phyloP scores from a whole-genome alignment of 306 rosid species.

The Malus fusca region DNA sequence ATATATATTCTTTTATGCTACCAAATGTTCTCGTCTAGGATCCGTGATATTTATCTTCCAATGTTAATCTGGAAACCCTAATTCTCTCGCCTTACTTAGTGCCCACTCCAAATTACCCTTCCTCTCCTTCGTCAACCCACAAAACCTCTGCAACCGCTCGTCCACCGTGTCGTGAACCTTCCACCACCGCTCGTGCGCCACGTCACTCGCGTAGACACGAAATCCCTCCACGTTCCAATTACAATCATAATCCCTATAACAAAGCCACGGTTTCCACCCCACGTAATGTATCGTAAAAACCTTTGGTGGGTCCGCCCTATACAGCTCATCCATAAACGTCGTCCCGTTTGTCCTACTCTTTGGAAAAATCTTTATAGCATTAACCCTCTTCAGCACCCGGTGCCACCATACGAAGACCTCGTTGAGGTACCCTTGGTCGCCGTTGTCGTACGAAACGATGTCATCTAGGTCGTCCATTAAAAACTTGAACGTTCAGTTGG shows the following conservation, averaged over 20 bases:
- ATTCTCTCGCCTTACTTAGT: conserved; percentile 31
- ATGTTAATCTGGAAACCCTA: conserved; percentile 43
- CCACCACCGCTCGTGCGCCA: conserved; percentile 87
- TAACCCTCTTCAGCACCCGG: conserved; percentile 65
- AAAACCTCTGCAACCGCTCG: conserved; percentile 36
- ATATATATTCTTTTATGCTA: conserved; percentile 15
- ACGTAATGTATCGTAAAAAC: conserved; percentile 66
- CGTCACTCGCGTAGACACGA: conserved; percentile 72
- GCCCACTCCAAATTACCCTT: conserved; percentile 68
- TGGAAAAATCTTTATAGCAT: conserved; percentile 79
- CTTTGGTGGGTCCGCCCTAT: conserved; percentile 66
- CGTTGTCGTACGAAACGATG: conserved; percentile 70
- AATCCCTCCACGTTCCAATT: conserved; percentile 63
- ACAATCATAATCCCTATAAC: conserved; percentile 89
- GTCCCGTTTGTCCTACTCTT: conserved; percentile 54
- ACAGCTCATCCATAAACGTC: conserved; percentile 45
- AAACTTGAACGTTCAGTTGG: conserved; percentile 60
- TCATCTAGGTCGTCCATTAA: conserved; percentile 45
- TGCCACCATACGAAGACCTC: conserved; percentile 98
- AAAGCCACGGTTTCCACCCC: conserved; percentile 84
- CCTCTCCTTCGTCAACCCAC: conserved; percentile 54
- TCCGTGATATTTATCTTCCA: conserved; percentile 79
- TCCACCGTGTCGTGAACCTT: conserved; percentile 55
- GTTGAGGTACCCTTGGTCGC: conserved; percentile 85
- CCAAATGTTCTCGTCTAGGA: conserved; percentile 61